Evolutionary conservation across 345 rosid species (phyloP).

Genomic region (Anacardium occidentale): DNA sequence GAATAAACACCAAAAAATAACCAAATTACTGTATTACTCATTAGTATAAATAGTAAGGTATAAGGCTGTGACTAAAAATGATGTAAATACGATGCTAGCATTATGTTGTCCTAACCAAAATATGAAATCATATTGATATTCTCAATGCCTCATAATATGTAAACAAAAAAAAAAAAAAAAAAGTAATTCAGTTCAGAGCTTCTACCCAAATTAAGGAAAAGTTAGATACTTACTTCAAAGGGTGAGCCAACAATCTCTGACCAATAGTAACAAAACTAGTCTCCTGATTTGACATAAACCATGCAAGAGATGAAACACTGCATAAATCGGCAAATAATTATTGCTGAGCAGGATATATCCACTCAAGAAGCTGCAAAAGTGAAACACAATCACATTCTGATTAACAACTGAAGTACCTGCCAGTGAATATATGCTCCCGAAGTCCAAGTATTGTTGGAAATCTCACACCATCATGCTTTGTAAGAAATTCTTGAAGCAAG

Average conservation of each 20-base stretch:
- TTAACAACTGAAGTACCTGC: constrained; percentile 36
- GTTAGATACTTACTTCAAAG: constrained; percentile 48
- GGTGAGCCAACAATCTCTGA: constrained; percentile 73
- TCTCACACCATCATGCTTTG: constrained; percentile 67
- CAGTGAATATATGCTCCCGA: constrained; percentile 84
- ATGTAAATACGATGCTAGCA: neutral
- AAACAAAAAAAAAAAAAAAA: no score
- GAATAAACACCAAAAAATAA: constrained; percentile 17
- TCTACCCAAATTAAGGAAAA: neutral
- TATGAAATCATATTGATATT: constrained; percentile 13
- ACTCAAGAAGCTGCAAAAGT: neutral
- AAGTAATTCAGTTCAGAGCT: neutral
- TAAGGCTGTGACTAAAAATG: neutral
- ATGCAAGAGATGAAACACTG: constrained; percentile 87
- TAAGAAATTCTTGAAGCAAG: constrained; percentile 69
- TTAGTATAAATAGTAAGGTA: neutral
- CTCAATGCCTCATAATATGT: neutral
- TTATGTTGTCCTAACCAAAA: neutral
- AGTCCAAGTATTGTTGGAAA: constrained; percentile 70
- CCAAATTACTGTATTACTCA: neutral
- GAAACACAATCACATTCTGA: neutral
- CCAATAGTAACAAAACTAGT: constrained; percentile 83
- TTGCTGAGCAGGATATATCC: neutral
- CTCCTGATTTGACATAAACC: constrained; percentile 93
- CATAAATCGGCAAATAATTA: constrained; percentile 21